Percentiles rank a stretch among this genome's conserved stretches.
Evolutionary conservation across 23 red algal species (phyloP).

Genomic region (Rhodosorus marinus): DNA sequence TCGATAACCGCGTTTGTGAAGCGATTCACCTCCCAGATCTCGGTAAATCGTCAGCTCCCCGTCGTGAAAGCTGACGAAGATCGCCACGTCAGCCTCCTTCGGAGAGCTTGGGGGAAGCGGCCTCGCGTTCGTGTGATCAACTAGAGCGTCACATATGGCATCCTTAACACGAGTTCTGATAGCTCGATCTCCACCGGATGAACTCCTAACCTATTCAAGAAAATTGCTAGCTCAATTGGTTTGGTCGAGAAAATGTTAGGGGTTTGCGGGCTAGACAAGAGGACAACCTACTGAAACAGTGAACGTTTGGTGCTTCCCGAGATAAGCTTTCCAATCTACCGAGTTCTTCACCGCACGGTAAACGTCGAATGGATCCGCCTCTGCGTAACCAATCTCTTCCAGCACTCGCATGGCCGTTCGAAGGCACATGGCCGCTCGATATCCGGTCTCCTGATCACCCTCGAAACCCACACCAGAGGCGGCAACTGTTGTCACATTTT

Average conservation of each 20-base stretch:
- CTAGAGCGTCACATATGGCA: constrained; percentile 18
- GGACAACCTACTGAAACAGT: constrained; percentile 5
- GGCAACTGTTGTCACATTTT: background rate
- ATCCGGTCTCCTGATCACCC: background rate
- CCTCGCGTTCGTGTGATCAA: background rate
- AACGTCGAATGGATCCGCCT: background rate
- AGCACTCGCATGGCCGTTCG: constrained; percentile 32
- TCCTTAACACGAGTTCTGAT: constrained; percentile 3
- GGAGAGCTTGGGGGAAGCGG: background rate
- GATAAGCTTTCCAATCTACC: constrained; percentile 10
- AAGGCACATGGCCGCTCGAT: constrained; percentile 10
- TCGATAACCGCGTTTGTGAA: constrained; percentile 36
- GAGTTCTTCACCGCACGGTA: constrained; percentile 1
- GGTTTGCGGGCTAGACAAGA: background rate
- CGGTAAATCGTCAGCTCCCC: constrained; percentile 7
- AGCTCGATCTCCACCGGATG: background rate
- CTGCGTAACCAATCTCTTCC: background rate
- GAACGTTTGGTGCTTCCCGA: constrained; percentile 4
- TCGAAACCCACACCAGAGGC: constrained; percentile 22
- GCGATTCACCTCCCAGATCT: constrained; percentile 21
- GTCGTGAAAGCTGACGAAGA: constrained; percentile 7
- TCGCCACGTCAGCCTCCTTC: constrained; percentile 8
- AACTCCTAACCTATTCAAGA: background rate
- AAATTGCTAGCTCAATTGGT: no score
- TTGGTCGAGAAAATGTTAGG: background rate